Conservation (phyloP, 2,329 filamentous ascomycete species). For the Coniochaeta sp. region DNA sequence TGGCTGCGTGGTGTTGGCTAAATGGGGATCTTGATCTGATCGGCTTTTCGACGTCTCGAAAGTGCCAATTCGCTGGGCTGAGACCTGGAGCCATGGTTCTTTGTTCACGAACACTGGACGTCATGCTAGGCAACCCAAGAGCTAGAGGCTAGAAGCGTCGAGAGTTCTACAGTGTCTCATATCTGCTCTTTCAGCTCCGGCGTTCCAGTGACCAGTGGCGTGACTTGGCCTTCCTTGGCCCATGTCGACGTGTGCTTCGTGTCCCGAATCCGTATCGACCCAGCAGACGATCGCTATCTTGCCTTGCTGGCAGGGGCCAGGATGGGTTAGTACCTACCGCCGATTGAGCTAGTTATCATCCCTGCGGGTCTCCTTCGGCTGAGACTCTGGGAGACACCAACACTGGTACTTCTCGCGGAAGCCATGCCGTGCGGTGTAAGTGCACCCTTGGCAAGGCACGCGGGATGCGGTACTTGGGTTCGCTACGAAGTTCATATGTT, state of each 20-base stretch:
- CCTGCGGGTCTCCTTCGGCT: neutral
- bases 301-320: too few species aligned
- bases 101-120: neutral
- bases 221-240: neutral
- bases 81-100: neutral
- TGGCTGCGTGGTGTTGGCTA: neutral
- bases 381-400: neutral
- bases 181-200: neutral
- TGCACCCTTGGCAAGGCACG: neutral
- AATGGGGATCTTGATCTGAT: neutral
- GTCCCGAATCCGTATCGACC: neutral
- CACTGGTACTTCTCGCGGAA: neutral
- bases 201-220: neutral
- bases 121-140: too few species aligned
- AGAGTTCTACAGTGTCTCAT: too few species aligned
- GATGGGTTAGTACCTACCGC: neutral
- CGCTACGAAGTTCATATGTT: neutral
- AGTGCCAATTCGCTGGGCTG: neutral
- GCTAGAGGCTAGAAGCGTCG: neutral
- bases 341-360: neutral
- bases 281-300: conserved; percentile 1
- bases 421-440: neutral
- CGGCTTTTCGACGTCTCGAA: too few species aligned
- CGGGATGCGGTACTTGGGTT: neutral
- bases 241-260: neutral